Conservation (phyloP, 2,329 filamentous ascomycete species). For the Aspergillus viridinutans region DNA sequence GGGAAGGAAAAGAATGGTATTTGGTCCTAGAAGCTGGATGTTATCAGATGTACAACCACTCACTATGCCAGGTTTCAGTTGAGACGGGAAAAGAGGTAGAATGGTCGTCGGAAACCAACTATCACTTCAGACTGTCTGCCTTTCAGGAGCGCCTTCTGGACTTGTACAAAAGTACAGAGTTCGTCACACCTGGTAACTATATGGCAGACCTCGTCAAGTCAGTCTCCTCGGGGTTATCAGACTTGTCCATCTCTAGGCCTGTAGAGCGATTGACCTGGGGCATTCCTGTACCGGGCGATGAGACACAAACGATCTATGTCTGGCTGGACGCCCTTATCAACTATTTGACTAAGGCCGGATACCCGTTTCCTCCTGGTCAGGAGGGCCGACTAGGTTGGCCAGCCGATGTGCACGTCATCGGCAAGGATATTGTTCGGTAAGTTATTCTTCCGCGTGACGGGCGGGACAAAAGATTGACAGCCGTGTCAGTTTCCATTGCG, state of each 20-base stretch:
- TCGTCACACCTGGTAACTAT: slow-evolving; percentile 67
- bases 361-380: slow-evolving; percentile 65
- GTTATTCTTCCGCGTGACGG: slow-evolving; percentile 7
- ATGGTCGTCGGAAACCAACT: slow-evolving; percentile 90
- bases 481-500: slow-evolving; percentile 69
- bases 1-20: slow-evolving; percentile 73
- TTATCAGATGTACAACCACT: background rate
- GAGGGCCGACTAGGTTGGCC: slow-evolving; percentile 72
- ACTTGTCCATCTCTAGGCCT: slow-evolving; percentile 86
- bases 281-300: slow-evolving; percentile 79
- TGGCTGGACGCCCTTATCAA: slow-evolving; percentile 97
- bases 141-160: slow-evolving; percentile 73
- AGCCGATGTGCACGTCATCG: slow-evolving; percentile 84
- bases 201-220: slow-evolving; percentile 76
- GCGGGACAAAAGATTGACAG: slow-evolving; percentile 14
- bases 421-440: slow-evolving; percentile 85
- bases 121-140: slow-evolving; percentile 86
- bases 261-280: slow-evolving; percentile 77
- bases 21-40: background rate
- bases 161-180: slow-evolving; percentile 71
- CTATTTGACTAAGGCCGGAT: slow-evolving; percentile 84
- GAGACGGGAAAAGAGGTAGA: slow-evolving; percentile 93
- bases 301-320: slow-evolving; percentile 88
- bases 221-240: slow-evolving; percentile 72
- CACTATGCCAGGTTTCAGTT: slow-evolving; percentile 52